Evolutionary conservation across 148 eudicot genomes (phyloP).

Genomic region (Chenopodium suecicum): DNA sequence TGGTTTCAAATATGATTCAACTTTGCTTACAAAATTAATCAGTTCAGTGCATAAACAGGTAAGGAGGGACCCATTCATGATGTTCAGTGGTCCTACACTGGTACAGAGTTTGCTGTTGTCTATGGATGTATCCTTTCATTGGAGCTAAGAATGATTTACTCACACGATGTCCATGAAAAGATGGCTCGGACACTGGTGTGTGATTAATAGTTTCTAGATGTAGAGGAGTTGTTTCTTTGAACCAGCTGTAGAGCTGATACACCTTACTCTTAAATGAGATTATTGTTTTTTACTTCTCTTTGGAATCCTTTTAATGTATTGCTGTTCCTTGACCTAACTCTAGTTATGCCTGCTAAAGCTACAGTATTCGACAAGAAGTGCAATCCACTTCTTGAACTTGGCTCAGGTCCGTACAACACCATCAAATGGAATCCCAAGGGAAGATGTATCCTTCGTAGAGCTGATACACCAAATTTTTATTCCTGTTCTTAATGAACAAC

Average conservation of each 20-base stretch:
- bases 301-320: slow-evolving; percentile 1
- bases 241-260: neutral
- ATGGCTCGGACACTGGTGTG: neutral
- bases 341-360: slow-evolving; percentile 97
- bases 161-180: neutral
- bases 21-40: slow-evolving; percentile 20
- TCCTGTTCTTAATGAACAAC: neutral
- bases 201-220: slow-evolving; percentile 8
- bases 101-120: slow-evolving; percentile 92
- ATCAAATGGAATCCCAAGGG: slow-evolving; percentile 97
- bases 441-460: slow-evolving; percentile 73
- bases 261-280: neutral
- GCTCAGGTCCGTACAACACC: slow-evolving; percentile 94
- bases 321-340: slow-evolving; percentile 52
- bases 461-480: neutral
- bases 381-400: slow-evolving; percentile 89
- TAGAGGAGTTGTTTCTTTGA: neutral
- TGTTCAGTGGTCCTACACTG: slow-evolving; percentile 93
- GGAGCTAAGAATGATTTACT: neutral
- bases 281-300: neutral
- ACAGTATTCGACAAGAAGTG: slow-evolving; percentile 93
- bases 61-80: slow-evolving; percentile 98
- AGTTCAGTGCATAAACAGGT: slow-evolving; percentile 43
- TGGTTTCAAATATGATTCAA: slow-evolving; percentile 1
- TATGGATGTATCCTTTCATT: slow-evolving; percentile 92